Percentiles rank a stretch among this genome's conserved stretches.
phyloP scores from a whole-genome alignment of 495 filamentous ascomycete species.

The Delitschia confertaspora region DNA sequence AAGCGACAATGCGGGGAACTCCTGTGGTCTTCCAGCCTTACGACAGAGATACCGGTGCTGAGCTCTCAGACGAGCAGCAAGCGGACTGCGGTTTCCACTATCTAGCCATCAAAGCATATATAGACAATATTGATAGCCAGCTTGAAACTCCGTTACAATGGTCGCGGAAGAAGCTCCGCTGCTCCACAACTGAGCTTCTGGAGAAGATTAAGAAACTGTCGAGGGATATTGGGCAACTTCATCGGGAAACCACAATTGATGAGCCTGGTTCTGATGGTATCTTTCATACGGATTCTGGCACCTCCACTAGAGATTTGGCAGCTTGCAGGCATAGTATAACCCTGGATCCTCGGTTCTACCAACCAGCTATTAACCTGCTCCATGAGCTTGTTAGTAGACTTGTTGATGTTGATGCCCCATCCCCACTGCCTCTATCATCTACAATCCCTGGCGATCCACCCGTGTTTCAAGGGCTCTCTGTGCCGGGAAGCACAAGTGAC shows the following conservation, averaged over 20 bases:
- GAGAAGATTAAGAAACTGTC: neutral
- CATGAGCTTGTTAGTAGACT: slow-evolving; percentile 8
- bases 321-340: no score
- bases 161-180: slow-evolving; percentile 4
- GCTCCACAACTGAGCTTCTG: slow-evolving; percentile 3
- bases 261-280: no score
- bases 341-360: neutral
- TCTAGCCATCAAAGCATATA: slow-evolving; percentile 1
- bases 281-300: no score
- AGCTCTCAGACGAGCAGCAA: slow-evolving; percentile 1
- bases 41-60: slow-evolving; percentile 2
- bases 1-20: no score
- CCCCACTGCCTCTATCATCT: no score
- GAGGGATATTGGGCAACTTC: neutral
- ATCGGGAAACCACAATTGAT: no score
- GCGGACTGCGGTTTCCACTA: slow-evolving; percentile 1
- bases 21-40: slow-evolving; percentile 6
- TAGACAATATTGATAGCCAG: slow-evolving; percentile 5
- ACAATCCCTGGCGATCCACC: no score
- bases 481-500: neutral
- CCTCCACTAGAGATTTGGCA: no score
- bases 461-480: neutral
- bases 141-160: neutral
- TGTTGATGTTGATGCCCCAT: neutral
- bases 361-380: slow-evolving; percentile 1